Base-by-base conservation (phyloP, 2,329 filamentous ascomycete species). In the Podosphaera fusca region DNA sequence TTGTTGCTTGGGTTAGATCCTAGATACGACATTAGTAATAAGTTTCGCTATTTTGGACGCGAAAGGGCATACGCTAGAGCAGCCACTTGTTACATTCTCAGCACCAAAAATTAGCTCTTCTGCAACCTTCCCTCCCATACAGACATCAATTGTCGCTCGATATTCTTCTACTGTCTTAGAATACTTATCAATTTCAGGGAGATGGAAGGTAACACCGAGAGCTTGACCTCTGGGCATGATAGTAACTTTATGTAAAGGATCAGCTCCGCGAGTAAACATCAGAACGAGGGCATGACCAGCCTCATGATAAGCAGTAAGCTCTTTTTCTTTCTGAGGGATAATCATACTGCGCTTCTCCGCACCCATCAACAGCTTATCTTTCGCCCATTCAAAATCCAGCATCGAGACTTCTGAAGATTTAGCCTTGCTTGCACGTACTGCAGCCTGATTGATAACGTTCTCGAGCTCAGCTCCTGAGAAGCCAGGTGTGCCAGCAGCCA, bases 341-440 rank as follows among this genome's bases (percentile, higher is more conserved):
- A 95, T 79, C 71, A 90, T 87, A 63, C 84, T 94, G 68, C 82
- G 85, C 67, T 84, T 81, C 72, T 98, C 92, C 2, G 90, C 86
- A 42, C 92, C 92, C 87, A 98, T 95, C 69, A 95, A 84, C 56
- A 98, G 86, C 72, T 92, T 92, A 73, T 98, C 92, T 71, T 94
- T 96, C 58, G 92, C 92, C 89, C 90, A 98, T 64, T 95, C 89
- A 61, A 96, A 82, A 66, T 96, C 88, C 38, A 77, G 71, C 69
- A 87, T 84, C 10, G 78, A 77, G 56, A 98, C 86, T 51, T 82
- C 77, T 59, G 74, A 75, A 45, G 84, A 78, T 71, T 89, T 92
- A 63, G 85, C 78, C 68, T 92, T 87, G 65, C 87, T 94, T n/a
- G 92, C 92, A 65, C 85, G 87, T 49, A 98, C 84, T 30, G 92